These are phyloP conservation scores for Licmophora abbreviata DNA, from an alignment of 108 stramenopile species.

Conservation along the genomic window DNA sequence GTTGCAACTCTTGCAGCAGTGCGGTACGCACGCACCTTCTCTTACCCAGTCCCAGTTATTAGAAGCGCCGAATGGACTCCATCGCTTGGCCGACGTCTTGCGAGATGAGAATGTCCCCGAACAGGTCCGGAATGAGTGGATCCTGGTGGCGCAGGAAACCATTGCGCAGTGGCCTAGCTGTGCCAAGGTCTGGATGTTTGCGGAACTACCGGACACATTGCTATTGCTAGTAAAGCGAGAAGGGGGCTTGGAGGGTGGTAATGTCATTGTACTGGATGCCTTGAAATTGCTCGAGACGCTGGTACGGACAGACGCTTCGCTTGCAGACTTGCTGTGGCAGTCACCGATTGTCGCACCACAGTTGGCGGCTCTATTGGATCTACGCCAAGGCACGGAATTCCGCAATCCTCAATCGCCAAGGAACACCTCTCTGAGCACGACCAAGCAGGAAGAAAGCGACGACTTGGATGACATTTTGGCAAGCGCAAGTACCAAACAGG, in stretches of 20 bases:
- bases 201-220: slow-evolving; percentile 45
- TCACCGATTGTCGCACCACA: slow-evolving; percentile 36
- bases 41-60: slow-evolving; percentile 47
- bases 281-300: slow-evolving; percentile 39
- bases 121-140: slow-evolving; percentile 55
- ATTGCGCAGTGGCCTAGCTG: slow-evolving; percentile 36
- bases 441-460: slow-evolving; percentile 26
- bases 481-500: slow-evolving; percentile 8
- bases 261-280: slow-evolving; percentile 41
- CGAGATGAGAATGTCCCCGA: slow-evolving; percentile 9
- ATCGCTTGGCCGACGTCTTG: slow-evolving; percentile 60
- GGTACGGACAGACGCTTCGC: slow-evolving; percentile 25
- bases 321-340: slow-evolving; percentile 40
- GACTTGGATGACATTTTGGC: slow-evolving; percentile 65
- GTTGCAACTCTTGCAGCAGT: slow-evolving; percentile 34
- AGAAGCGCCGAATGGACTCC: slow-evolving; percentile 68
- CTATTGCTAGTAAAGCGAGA: slow-evolving; percentile 38
- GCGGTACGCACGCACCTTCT: slow-evolving; percentile 23
- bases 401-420: slow-evolving; percentile 7
- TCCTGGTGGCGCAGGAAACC: slow-evolving; percentile 40
- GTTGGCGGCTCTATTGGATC: slow-evolving; percentile 61
- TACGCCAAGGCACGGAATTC: slow-evolving; percentile 48
- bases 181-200: slow-evolving; percentile 64
- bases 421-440: not conserved
- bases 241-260: slow-evolving; percentile 36